These are phyloP conservation scores for Fonsecaea pedrosoi DNA, from an alignment of 2,329 filamentous ascomycete species.

Conservation along the genomic window DNA sequence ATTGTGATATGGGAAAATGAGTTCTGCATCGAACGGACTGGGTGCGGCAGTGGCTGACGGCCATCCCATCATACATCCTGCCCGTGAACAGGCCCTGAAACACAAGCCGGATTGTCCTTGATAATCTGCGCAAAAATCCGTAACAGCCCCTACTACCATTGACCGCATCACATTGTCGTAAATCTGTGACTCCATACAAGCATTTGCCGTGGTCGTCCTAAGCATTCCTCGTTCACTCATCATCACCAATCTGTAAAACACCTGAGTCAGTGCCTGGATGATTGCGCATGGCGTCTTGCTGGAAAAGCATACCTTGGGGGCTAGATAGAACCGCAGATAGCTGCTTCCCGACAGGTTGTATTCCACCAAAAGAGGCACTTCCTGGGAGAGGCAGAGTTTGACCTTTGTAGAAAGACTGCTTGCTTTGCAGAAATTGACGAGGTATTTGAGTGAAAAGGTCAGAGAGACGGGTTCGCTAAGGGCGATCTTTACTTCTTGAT, in stretches of 20 bases:
- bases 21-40: background rate
- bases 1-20: background rate
- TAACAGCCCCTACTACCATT: slow-evolving; percentile 2
- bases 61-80: slow-evolving; percentile 12
- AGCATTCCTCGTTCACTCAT: slow-evolving; percentile 49
- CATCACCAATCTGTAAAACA: slow-evolving; percentile 65
- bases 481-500: slow-evolving; percentile 84
- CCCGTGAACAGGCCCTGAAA: background rate
- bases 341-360: slow-evolving; percentile 81
- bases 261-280: background rate
- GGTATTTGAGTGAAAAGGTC: slow-evolving; percentile 98
- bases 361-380: slow-evolving; percentile 95
- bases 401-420: slow-evolving; percentile 80
- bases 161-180: slow-evolving; percentile 12
- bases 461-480: slow-evolving; percentile 90
- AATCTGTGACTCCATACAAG: slow-evolving; percentile 9
- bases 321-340: slow-evolving; percentile 95
- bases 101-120: background rate
- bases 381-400: slow-evolving; percentile 91
- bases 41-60: background rate
- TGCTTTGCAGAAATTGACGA: slow-evolving; percentile 99
- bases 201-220: background rate
- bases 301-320: slow-evolving; percentile 78
- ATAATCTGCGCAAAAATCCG: background rate
- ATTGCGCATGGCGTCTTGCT: background rate